Base-by-base conservation (phyloP, 73 alveolate genomes). In the Symbiodinium pilosum region DNA sequence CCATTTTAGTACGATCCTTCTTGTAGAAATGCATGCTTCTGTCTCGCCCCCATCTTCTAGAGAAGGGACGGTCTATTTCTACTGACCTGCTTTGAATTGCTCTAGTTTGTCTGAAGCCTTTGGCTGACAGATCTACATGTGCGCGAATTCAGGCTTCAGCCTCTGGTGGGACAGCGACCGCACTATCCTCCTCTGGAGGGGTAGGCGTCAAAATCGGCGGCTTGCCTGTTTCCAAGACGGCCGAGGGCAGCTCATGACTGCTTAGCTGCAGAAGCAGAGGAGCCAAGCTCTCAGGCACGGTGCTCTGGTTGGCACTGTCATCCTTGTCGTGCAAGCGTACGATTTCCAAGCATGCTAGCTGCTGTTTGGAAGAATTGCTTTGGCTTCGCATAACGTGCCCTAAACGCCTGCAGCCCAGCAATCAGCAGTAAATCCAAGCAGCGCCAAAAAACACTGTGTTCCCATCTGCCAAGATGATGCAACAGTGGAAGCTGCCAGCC, bases 241-340 rank as follows among this genome's bases (percentile, higher is more conserved):
- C 81, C 81, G 30, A n/a, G 81, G 81, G 81, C 24, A 64, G 81
- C 81, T 64, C 81, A 38, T 28, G 20, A 28, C 38, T 28, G 9
- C 38, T 64, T 38, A 64, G 81, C 81, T 28, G 81, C 41, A 1
- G 81, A 26, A 64, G 24, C 41, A 64, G 7, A 2, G 97, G 97
- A 11, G 36, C 75, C n/a, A 91, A 59, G 52, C 89, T 59, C 51
- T 91, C 97, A 14, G 97, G 97, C 88, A 91, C 56, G 41, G 41
- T 42, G 81, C 97, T 69, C 88, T 91, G 97, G 81, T 91, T 91
- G 52, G 97, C 97, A 43, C 97, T 68, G 88, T 91, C 97, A 20
- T 91, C 97, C 97, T 91, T 4, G 41, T 87, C 5, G 7, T 11
- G 20, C 69, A 52, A 52, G 69, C 20, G 69, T 12, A 20, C 69